Conservation (phyloP, 176 grass and related monocot species). For the Cenchrus fungigraminus region DNA sequence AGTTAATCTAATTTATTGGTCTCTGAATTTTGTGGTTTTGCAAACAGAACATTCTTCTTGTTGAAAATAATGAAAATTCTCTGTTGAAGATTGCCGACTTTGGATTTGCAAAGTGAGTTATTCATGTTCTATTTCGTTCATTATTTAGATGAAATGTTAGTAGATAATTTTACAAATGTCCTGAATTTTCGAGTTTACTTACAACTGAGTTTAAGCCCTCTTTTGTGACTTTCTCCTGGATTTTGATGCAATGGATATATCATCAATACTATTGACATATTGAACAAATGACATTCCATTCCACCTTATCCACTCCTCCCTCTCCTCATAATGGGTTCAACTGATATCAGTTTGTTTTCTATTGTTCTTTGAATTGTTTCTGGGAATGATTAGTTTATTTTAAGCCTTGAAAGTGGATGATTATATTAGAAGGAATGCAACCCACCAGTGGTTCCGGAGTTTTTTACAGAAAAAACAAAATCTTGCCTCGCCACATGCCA, state of each 20-base stretch:
- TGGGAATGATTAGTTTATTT: no score
- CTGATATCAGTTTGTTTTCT: no score
- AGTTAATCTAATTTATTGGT: constrained; percentile 1
- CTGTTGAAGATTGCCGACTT: constrained; percentile 98
- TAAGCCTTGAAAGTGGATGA: no score
- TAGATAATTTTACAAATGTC: constrained; percentile 1
- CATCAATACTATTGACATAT: constrained; percentile 3
- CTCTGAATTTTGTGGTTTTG: constrained; percentile 48
- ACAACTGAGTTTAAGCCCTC: background rate
- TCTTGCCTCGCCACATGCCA: no score
- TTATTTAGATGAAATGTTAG: constrained; percentile 21
- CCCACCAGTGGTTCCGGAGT: no score
- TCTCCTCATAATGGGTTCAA: background rate
- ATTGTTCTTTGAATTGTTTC: no score
- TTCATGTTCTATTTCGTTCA: constrained; percentile 25
- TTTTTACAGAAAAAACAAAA: no score
- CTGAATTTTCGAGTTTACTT: constrained; percentile 8
- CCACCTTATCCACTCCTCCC: background rate
- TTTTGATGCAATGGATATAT: background rate
- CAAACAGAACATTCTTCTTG: constrained; percentile 92
- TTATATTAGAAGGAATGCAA: no score
- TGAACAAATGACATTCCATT: background rate
- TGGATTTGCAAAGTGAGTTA: constrained; percentile 97
- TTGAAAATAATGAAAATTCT: constrained; percentile 68
- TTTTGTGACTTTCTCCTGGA: constrained; percentile 32